Conservation (phyloP, 495 filamentous ascomycete species). For the Penicillium psychrofluorescens region DNA sequence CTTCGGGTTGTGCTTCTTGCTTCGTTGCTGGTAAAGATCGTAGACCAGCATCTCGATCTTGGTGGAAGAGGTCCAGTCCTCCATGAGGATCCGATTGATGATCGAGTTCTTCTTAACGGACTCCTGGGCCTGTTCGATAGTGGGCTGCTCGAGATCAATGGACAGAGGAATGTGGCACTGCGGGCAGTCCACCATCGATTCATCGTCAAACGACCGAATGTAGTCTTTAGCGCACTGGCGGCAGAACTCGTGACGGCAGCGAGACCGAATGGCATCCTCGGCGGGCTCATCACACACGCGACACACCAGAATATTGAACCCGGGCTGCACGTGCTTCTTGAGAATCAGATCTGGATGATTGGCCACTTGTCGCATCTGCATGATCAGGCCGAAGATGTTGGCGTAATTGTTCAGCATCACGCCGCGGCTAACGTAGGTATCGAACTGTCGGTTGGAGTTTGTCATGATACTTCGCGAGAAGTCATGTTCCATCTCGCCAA, state of each 20-base stretch:
- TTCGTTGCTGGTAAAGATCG: conserved; percentile 81
- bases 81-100: conserved; percentile 96
- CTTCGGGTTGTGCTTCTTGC: conserved; percentile 85
- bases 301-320: conserved; percentile 87
- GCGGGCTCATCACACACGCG: conserved; percentile 92
- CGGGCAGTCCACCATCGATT: conserved; percentile 69
- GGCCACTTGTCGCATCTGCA: conserved; percentile 95
- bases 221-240: conserved; percentile 82
- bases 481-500: conserved; percentile 89
- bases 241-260: conserved; percentile 93
- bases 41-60: conserved; percentile 97
- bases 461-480: conserved; percentile 95
- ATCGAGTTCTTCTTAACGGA: conserved; percentile 87
- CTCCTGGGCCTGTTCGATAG: conserved; percentile 80
- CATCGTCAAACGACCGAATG: conserved; percentile 59
- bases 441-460: conserved; percentile 76
- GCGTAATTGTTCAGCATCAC: conserved; percentile 97
- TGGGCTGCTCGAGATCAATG: conserved; percentile 89
- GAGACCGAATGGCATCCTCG: conserved; percentile 85
- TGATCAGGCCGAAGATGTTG: conserved; percentile 74
- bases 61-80: conserved; percentile 92
- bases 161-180: conserved; percentile 82
- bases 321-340: conserved; percentile 75
- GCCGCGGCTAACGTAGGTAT: conserved; percentile 90
- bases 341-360: conserved; percentile 93